Conservation (phyloP, 2,329 filamentous ascomycete genomes). For the Scopulariopsis brevicaulis region DNA sequence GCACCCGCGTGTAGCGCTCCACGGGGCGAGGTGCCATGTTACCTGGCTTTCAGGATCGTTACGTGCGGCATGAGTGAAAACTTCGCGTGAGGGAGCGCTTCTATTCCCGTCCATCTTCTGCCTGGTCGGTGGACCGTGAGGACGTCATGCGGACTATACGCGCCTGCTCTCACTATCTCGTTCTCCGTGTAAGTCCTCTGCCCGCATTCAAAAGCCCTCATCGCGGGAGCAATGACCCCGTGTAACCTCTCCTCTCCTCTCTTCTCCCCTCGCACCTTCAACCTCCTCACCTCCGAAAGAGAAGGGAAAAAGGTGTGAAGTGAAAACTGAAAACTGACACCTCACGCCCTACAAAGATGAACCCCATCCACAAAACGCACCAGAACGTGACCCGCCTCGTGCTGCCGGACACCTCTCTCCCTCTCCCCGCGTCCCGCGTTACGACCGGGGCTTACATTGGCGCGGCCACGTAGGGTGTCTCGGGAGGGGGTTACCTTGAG, state of each 20-base stretch:
- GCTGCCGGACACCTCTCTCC: neutral
- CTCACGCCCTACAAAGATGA: neutral
- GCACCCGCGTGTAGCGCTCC: neutral
- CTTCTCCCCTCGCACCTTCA: neutral
- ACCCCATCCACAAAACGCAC: neutral
- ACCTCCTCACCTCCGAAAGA: neutral
- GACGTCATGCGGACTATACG: neutral
- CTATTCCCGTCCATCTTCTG: no score
- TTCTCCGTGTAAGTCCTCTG: neutral
- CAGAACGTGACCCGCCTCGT: neutral
- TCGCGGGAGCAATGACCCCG: neutral
- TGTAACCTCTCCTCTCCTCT: neutral
- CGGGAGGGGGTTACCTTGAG: neutral
- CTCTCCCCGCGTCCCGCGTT: neutral
- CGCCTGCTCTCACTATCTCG: neutral
- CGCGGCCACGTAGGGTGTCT: neutral
- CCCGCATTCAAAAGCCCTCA: neutral
- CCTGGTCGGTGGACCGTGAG: no score
- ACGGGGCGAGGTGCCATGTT: neutral
- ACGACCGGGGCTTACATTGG: neutral
- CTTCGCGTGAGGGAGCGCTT: no score
- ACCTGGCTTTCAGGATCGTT: neutral
- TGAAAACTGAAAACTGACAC: neutral
- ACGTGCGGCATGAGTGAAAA: neutral
- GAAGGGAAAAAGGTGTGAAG: neutral